phyloP scores from a whole-genome alignment of 768 basidiomycete species.

The Ephemerocybe angulata region DNA sequence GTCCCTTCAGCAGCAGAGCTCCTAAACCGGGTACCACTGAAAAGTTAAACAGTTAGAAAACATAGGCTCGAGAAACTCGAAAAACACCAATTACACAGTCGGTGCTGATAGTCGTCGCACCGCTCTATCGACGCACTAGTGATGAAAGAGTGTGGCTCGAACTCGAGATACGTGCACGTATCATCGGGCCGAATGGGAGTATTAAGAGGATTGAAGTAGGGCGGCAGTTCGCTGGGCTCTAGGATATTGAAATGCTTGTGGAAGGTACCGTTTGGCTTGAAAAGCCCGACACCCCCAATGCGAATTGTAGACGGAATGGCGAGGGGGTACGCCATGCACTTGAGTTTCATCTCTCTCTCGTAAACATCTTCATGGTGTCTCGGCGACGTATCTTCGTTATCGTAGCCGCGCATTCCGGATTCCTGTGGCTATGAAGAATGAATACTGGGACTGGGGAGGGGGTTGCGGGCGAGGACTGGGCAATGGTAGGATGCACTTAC shows the following conservation, averaged over 20 bases:
- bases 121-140: slow-evolving; percentile 1
- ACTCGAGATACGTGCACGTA: slow-evolving; percentile 4
- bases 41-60: slow-evolving; percentile 4
- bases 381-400: neutral
- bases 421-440: neutral
- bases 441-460: neutral
- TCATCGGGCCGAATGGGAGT: neutral
- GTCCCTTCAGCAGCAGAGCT: slow-evolving; percentile 1
- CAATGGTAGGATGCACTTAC: neutral
- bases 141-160: slow-evolving; percentile 1
- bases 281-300: slow-evolving; percentile 6
- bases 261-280: slow-evolving; percentile 1
- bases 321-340: neutral
- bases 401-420: neutral
- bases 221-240: slow-evolving; percentile 3
- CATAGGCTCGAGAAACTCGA: neutral
- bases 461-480: neutral
- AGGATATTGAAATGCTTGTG: slow-evolving; percentile 8
- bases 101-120: neutral
- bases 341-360: neutral
- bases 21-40: slow-evolving; percentile 1
- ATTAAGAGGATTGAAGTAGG: slow-evolving; percentile 6
- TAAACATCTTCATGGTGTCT: neutral
- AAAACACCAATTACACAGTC: slow-evolving; percentile 1
- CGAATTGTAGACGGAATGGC: slow-evolving; percentile 1